Conservation (phyloP, 352 stramenopile species). For the Phytophthora meadii region DNA sequence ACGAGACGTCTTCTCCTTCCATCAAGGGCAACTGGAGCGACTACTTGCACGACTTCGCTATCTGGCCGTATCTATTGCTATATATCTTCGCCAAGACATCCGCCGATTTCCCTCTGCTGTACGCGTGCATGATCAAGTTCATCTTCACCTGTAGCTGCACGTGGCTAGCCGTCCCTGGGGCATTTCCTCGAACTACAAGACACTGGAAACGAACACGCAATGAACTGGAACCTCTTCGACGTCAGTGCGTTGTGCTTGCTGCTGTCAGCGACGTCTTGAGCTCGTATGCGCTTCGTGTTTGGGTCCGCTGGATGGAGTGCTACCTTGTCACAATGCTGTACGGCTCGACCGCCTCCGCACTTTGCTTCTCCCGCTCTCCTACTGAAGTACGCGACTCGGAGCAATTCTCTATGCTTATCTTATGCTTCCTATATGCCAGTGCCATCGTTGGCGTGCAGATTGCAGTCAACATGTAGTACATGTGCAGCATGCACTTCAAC, state of each 20-base stretch:
- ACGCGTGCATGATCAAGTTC: constrained; percentile 69
- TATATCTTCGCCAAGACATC: constrained; percentile 61
- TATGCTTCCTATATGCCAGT: constrained; percentile 67
- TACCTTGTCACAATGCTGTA: constrained; percentile 42
- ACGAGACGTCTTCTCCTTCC: constrained; percentile 1
- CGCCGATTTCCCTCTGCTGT: constrained; percentile 45
- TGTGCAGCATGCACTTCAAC: not conserved
- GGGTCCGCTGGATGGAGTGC: constrained; percentile 67
- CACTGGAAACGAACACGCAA: constrained; percentile 52
- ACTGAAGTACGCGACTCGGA: constrained; percentile 65
- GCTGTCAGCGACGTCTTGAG: constrained; percentile 64
- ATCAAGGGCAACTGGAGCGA: constrained; percentile 45
- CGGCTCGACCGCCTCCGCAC: constrained; percentile 10
- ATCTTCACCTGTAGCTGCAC: constrained; percentile 75
- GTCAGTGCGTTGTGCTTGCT: constrained; percentile 62
- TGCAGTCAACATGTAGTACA: constrained; percentile 59
- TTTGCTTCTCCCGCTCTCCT: constrained; percentile 52
- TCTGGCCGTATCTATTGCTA: constrained; percentile 79
- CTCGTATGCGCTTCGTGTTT: constrained; percentile 65
- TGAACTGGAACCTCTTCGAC: constrained; percentile 55
- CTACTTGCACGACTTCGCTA: constrained; percentile 73
- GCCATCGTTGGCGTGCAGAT: constrained; percentile 71
- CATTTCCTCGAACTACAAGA: constrained; percentile 62
- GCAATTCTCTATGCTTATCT: constrained; percentile 59
- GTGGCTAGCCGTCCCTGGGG: constrained; percentile 66